A percentile compares a stretch with the other conserved stretches of the same genome.
Evolutionary conservation across 2,329 filamentous ascomycete species (phyloP).

Genomic region (Fusarium ramigenum): DNA sequence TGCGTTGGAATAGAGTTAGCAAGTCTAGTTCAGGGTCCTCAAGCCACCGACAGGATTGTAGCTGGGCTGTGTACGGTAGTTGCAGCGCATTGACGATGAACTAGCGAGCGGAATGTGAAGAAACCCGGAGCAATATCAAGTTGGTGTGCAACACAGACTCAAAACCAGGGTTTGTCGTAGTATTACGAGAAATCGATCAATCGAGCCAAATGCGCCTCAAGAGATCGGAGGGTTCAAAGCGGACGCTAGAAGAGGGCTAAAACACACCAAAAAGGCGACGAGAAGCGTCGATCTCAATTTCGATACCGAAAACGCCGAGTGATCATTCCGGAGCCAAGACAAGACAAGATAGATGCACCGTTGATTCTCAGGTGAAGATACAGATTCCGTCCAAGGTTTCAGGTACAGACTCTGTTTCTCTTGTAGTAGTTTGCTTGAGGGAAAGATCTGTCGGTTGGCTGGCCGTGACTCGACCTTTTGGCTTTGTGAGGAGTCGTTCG

Average conservation of each 20-base stretch:
- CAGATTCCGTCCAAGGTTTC: constrained; percentile 8
- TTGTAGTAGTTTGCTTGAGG: background rate
- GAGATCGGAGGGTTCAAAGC: constrained; percentile 23
- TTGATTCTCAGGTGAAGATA: constrained; percentile 17
- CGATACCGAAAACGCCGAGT: constrained; percentile 26
- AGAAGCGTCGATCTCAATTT: constrained; percentile 28
- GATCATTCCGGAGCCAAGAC: constrained; percentile 20
- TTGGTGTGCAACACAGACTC: constrained; percentile 10
- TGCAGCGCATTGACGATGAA: background rate
- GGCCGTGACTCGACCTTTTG: background rate
- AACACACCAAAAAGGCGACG: constrained; percentile 21
- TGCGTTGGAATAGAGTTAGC: background rate
- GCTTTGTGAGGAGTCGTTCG: constrained; percentile 5
- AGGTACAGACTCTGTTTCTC: constrained; percentile 6
- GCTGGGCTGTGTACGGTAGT: background rate
- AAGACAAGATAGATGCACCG: constrained; percentile 7
- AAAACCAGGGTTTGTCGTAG: constrained; percentile 18
- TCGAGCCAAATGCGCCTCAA: constrained; percentile 16
- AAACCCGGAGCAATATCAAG: background rate
- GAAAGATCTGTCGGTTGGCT: background rate
- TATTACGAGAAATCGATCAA: constrained; percentile 24
- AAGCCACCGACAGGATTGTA: background rate
- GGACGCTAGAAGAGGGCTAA: constrained; percentile 13
- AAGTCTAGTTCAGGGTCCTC: background rate
- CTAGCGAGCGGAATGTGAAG: background rate